Base-by-base conservation (phyloP, 2,329 filamentous ascomycete genomes). In the Cercospora sp. region DNA sequence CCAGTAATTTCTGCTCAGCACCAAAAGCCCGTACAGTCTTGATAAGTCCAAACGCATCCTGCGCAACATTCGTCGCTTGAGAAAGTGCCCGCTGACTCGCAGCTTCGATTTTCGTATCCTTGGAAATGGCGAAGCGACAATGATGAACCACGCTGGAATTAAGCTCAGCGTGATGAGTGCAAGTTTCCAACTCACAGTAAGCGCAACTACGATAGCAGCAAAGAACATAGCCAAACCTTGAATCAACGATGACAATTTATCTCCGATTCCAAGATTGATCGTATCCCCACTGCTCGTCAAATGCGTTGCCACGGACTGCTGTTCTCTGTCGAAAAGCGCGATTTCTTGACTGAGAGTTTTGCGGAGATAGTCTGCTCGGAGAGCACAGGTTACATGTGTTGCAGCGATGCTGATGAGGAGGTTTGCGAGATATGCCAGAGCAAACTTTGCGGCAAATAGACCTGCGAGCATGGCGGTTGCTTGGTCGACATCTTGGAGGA, bases 391-490 rank as follows among this genome's bases (percentile, higher is more conserved):
- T 5, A 84, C 84, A 9, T 84, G 79, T 62, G 83, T 83, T 2
- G 85, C 84, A 2, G 83, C 80, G 40, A 86, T 82, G 1, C 83
- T 85, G n/a, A 86, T 74, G 34, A 71, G 75, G 0, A 81, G 69
- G 13, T 68, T 72, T 70, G 32, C 66, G 67, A 89, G 80, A 70
- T 91, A 92, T 69, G 85, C 87, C 43, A 91, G 80, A 16, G 80
- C 75, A 71, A 91, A 89, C 61, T 89, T 87, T 16, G 81, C 90
- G 51, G 92, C 78, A 76, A 92, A 93, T 4, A 93, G 49, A 12
- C 18, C 49, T 0, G 21, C 49, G 1, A 53, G 49, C 49, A 28
- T 53, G 10, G 21, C 12, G 21, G 21, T 26, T 4, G 21, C 49
- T 8, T 53, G 81, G 64, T 88, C 87, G 64, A 92, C 85, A 73